Evolutionary conservation across 2,329 filamentous ascomycete species (phyloP), one percentile per base, ranked within the genome.

Genomic region (Aureobasidium uvarum): DNA sequence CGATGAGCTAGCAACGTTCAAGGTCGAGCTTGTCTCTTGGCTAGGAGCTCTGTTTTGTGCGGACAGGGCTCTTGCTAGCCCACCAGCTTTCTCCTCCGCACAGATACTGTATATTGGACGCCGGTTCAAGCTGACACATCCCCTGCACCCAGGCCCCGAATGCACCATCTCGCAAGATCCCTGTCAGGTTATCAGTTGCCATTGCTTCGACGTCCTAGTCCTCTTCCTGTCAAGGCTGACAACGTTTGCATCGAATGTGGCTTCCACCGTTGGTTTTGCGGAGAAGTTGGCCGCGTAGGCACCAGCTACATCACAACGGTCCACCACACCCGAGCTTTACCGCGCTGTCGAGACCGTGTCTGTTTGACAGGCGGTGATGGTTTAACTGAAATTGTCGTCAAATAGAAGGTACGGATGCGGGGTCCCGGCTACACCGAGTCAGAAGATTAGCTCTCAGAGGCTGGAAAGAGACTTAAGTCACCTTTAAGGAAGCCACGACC

Each of bases 221-320:
- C 39, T 8, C 16, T 58, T 45, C 20, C 6, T 25, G 16, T 14
- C 13, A 39, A 45, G 45, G 43, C 43, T 48, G 18, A 25, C 56
- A 60, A 60, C 56, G 56, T n/a, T 60, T 46, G 28, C 56, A 60
- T 60, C 43, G 56, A 60, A 60, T 60, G 56, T 36, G 56, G 56
- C 56, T 48, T 60, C 43, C 13, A 33, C 56, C 56, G 56, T 48
- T 38, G 56, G 5, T 13, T 25, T 48, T 25, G 43, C 31, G 56
- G 56, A 48, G 56, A 25, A 4, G 28, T 23, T 48, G n/a, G 54
- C 43, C 56, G 39, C 11, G 41, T 60, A 60, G 31, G 28, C 56
- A 43, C 18, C 56, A 16, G 46, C 33, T 5, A 20, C 2, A 28
- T 20, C 31, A 36, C 13, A 48, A 60, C 56, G 41, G 31, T 39